Evolutionary conservation across 1,139 yeast genomes (phyloP), one percentile per base, ranked within the genome.

Genomic region (Blastobotrys buckinghamii): DNA sequence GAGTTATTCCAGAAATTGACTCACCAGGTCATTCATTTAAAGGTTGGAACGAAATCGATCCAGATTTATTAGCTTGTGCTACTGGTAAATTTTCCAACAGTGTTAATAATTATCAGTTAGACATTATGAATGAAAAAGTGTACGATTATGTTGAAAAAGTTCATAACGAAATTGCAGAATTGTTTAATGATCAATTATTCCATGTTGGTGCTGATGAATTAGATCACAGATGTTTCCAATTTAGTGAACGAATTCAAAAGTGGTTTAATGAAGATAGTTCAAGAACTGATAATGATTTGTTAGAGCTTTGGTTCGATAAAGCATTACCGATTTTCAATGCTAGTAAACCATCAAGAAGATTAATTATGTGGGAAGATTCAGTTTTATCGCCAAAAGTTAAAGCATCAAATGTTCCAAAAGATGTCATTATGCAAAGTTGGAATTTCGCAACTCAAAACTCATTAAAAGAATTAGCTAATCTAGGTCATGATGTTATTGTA

Each of bases 281-380:
- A 2, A 54, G 67, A 38, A 66, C 66, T 6, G 58, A 59, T 45
- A 51, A 55, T 15, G 73, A 70, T 50, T 61, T 74, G 20, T 51
- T 67, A 16, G 72, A 70, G 52, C 54, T 64, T 50, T 74, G 74
- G 70, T 52, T 73, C 13, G 69, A 72, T 50, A 58, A 57, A 13
- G 59, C 71, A 0, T 47, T 66, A 13, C 75, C 76, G 1, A 65
- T 74, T 2, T 69, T 69, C 41, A 55, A 50, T 53, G 37, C 56
- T 53, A 27, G 46, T 50, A 43, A 50, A 48, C 35, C 19, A 29
- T 40, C 55, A 29, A 49, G 59, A 15, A 61, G 68, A 40, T 55
- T 74, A 22, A 64, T 66, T 7, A 72, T 73, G 76, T 75, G 78
- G 78, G 75, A 74, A 54, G 78, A 75, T 57, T 59, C 71, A 6